Evolutionary conservation across 2,329 filamentous ascomycete species (phyloP).

Genomic region (Penicillium sp.): DNA sequence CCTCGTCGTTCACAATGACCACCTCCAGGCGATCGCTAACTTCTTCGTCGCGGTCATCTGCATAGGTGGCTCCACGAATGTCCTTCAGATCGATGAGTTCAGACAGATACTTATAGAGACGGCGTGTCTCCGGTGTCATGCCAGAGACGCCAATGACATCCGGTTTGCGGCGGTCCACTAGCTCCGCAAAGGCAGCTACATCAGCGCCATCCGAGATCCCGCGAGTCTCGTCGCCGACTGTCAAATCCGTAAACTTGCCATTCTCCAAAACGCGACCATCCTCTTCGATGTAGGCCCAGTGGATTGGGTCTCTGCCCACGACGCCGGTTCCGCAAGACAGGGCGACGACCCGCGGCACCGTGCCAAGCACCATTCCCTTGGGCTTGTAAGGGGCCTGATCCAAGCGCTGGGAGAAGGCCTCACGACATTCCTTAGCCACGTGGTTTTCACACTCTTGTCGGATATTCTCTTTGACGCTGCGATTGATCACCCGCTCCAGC

Average conservation of each 20-base stretch:
- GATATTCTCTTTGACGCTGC: slow-evolving; percentile 90
- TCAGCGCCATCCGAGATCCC: slow-evolving; percentile 60
- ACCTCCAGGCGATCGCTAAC: slow-evolving; percentile 78
- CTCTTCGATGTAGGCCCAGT: slow-evolving; percentile 91
- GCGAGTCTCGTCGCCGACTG: slow-evolving; percentile 62
- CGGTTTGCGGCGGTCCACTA: slow-evolving; percentile 73
- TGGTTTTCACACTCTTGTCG: slow-evolving; percentile 91
- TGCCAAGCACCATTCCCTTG: slow-evolving; percentile 84
- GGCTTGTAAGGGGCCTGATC: slow-evolving; percentile 97
- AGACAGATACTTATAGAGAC: slow-evolving; percentile 74
- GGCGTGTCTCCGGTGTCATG: slow-evolving; percentile 80
- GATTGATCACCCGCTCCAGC: slow-evolving; percentile 76
- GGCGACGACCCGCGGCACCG: slow-evolving; percentile 77
- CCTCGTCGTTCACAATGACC: slow-evolving; percentile 90
- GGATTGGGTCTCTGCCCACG: slow-evolving; percentile 69
- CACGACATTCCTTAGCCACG: slow-evolving; percentile 79
- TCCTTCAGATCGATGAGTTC: slow-evolving; percentile 72
- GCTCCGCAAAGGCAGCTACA: slow-evolving; percentile 67
- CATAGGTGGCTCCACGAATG: slow-evolving; percentile 74
- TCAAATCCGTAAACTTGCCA: slow-evolving; percentile 77
- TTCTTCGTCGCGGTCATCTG: slow-evolving; percentile 74
- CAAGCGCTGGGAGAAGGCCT: slow-evolving; percentile 81
- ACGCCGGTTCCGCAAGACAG: slow-evolving; percentile 81
- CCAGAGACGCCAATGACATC: slow-evolving; percentile 89
- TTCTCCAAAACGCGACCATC: slow-evolving; percentile 85